Evolutionary conservation across 495 filamentous ascomycete genomes (phyloP), one percentile per base, ranked within the genome.

Genomic region (Neurospora sublineolata): DNA sequence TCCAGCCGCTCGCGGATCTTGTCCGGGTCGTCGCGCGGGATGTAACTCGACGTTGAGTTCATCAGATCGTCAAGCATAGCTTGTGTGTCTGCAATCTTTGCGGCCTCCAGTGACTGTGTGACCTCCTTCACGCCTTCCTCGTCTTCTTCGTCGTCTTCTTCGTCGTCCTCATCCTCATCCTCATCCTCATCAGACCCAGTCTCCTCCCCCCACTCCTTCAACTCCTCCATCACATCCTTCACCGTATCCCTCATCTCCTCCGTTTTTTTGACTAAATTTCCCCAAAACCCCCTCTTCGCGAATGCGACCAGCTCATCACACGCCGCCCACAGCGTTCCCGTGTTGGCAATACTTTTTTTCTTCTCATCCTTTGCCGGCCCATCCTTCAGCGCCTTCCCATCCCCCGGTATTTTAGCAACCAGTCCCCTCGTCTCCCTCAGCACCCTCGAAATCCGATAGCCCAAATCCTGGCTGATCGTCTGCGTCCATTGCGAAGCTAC

Each of bases 201-300:
- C 73, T 89, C 89, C n/a, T 90, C 89, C 68, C 90, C 88, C 91
- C 93, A 97, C 75, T 93, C 91, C 72, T 92, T 92, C 73, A 97
- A 80, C 80, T 97, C 94, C 74, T 89, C 86, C 37, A 95, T 84
- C 0, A 93, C 91, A 82, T 97, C 94, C 72, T 90, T 85, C 16
- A 97, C 79, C 12, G 92, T 85, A 73, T 91, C 91, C 68, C 88
- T 83, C 74, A 89, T 91, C 72, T 90, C 83, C 75, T 91, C 87
- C 18, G 87, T 88, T 73, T 89, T 90, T 67, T 83, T 78, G 14
- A 87, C 79, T 23, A 92, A 77, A 42, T 91, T 83, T 0, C 88
- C 89, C 0, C 86, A 84, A 41, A 94, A 83, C 0, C 92, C 93
- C 16, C 88, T 81, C n/a, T 79, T 82, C 16, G 87, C 84, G 36